A percentile compares a stretch with the other conserved stretches of the same genome.
Conservation (phyloP, 148 eudicot species). For the Amaranthus cruentus region DNA sequence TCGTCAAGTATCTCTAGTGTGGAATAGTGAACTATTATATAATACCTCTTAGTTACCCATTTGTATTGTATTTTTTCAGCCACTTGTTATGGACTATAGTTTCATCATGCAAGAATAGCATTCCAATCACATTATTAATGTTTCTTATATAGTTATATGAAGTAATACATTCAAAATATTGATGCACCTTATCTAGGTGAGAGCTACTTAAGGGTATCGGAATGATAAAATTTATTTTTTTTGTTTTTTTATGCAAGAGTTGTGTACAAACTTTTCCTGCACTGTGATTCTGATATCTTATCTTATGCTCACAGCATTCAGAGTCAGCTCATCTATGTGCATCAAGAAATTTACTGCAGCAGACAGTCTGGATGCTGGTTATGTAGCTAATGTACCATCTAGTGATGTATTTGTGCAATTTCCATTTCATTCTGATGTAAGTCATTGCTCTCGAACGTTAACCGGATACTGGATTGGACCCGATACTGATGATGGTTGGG, state of each 20-base stretch:
- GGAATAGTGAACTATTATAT: neutral
- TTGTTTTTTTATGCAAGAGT: neutral
- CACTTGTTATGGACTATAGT: neutral
- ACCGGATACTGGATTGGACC: constrained; percentile 85
- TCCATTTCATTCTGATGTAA: constrained; percentile 26
- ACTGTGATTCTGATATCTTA: constrained; percentile 2
- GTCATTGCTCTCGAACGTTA: constrained; percentile 27
- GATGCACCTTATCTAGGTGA: too few species aligned
- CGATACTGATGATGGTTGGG: constrained; percentile 85
- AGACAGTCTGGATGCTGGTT: constrained; percentile 9
- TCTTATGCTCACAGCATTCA: constrained; percentile 32
- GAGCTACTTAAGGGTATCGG: too few species aligned
- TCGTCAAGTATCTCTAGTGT: neutral
- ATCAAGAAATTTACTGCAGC: constrained; percentile 20
- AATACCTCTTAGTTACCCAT: neutral
- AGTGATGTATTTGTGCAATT: constrained; percentile 12
- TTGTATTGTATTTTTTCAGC: neutral
- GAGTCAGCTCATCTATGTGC: constrained; percentile 18
- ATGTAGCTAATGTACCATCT: constrained; percentile 5
- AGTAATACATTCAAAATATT: too few species aligned
- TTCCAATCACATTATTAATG: too few species aligned
- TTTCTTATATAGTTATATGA: too few species aligned
- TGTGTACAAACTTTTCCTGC: neutral
- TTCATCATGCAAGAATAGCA: neutral
- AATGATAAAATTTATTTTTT: too few species aligned